Base-by-base conservation (phyloP, 1,284 basidiomycete genomes). In the Ustilago nuda region DNA sequence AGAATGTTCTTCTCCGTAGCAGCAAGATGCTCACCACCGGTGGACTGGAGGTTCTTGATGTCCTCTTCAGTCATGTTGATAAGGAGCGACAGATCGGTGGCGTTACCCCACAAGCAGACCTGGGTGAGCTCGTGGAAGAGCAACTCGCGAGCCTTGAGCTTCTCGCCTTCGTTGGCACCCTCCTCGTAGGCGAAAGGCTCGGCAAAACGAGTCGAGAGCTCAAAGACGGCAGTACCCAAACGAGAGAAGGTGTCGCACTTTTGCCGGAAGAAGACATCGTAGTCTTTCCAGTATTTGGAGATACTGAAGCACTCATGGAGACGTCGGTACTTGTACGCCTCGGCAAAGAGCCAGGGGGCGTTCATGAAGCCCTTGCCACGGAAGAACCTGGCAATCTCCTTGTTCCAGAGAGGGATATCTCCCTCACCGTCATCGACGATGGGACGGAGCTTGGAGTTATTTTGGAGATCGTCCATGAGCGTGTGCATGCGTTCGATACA, bases 41-140 rank as follows among this genome's bases (percentile, higher is more conserved):
- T 98, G 17, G 94, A 95, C 86, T 99, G 95, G n/a, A 98, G 89
- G 62, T 92, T 91, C 87, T 96, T 96, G 88, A 99, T 98, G 87
- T 98, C 95, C 51, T 98, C 95, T 87, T 98, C 95, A 13, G 94
- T 94, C 95, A 98, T 98, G 88, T 98, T 94, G 88, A 98, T 98
- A 62, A 98, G 89, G 37, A 98, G 90, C 3, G 94, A 96, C 61
- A 98, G 89, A 87, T 98, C 95, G 65, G 96, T 98, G n/a, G 68
- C 63, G 48, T 69, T 68, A 45, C 74, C 64, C 71, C 67, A 66
- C 32, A 76, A 82, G 66, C 69, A 74, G 43, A 66, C 56, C 72
- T 98, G 96, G 17, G 95, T 95, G 55, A 98, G 88, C 87, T 99
- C 96, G 65, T 92, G 89, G 89, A 98, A 99, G 90, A 97, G 92